These are phyloP conservation scores for Capronia coronata DNA, from an alignment of 2,329 filamentous ascomycete genomes.

Conservation along the genomic window DNA sequence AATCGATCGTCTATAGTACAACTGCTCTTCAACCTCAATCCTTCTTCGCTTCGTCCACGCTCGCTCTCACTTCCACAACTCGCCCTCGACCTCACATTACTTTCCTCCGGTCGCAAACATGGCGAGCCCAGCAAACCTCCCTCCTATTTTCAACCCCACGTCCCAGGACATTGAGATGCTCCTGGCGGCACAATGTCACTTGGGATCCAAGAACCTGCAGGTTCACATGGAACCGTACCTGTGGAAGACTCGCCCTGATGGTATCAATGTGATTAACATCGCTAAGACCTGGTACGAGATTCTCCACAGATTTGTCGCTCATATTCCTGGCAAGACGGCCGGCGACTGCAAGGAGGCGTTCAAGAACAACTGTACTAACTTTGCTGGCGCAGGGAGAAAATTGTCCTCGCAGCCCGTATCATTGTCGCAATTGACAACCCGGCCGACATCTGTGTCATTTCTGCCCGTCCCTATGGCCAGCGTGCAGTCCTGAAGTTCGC, in stretches of 20 bases:
- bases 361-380: constrained; percentile 3
- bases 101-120: constrained; percentile 45
- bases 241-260: constrained; percentile 98
- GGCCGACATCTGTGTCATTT: constrained; percentile 98
- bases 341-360: background rate
- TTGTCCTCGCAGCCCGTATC: constrained; percentile 96
- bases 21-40: constrained; percentile 8
- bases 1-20: constrained; percentile 26
- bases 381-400: constrained; percentile 75
- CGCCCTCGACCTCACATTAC: constrained; percentile 44
- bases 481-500: constrained; percentile 99
- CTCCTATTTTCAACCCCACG: constrained; percentile 92
- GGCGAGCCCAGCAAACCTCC: constrained; percentile 82
- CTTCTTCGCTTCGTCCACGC: constrained; percentile 31
- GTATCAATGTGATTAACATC: constrained; percentile 98
- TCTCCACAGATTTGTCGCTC: background rate
- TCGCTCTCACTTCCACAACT: constrained; percentile 36
- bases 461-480: constrained; percentile 98
- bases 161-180: constrained; percentile 99
- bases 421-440: constrained; percentile 99
- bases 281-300: constrained; percentile 92
- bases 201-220: constrained; percentile 98
- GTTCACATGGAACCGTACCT: constrained; percentile 99
- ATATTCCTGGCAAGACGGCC: background rate
- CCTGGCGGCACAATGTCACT: constrained; percentile 90